These are phyloP conservation scores for Pseudoperonospora humuli DNA, from an alignment of 352 stramenopile species.

Conservation along the genomic window DNA sequence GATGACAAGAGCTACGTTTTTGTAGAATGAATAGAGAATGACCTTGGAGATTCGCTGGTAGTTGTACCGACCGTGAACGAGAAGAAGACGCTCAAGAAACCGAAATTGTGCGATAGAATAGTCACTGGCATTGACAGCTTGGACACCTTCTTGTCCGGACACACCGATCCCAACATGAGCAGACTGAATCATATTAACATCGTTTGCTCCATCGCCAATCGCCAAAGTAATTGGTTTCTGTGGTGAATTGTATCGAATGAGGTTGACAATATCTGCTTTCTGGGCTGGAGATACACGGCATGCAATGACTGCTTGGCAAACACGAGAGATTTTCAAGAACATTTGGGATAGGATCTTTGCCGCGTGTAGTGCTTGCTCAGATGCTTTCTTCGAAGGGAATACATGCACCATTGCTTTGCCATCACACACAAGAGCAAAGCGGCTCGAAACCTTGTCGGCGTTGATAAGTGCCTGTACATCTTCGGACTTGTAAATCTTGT, in stretches of 20 bases:
- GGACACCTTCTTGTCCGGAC: constrained; percentile 90
- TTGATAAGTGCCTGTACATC: no score
- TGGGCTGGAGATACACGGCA: constrained; percentile 81
- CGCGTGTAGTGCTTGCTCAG: constrained; percentile 41
- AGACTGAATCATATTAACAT: constrained; percentile 93
- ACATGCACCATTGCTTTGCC: constrained; percentile 66
- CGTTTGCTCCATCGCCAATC: constrained; percentile 92
- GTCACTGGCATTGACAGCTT: constrained; percentile 91
- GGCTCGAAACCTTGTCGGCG: no score
- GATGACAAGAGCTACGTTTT: constrained; percentile 90
- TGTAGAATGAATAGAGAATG: constrained; percentile 92
- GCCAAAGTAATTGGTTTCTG: constrained; percentile 55
- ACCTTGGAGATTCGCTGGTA: constrained; percentile 89
- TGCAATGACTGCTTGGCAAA: constrained; percentile 74
- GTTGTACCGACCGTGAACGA: constrained; percentile 90
- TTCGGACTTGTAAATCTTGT: no score
- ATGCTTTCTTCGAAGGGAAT: constrained; percentile 47
- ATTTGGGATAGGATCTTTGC: constrained; percentile 49
- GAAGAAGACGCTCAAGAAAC: constrained; percentile 83
- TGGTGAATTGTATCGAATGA: constrained; percentile 53
- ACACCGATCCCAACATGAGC: constrained; percentile 92
- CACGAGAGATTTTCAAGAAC: no score
- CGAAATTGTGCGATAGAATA: constrained; percentile 92
- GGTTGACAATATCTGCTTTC: constrained; percentile 74
- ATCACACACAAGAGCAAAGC: no score